Evolutionary conservation across 164 flowering plant species (phyloP).

Genomic region (Tetrastigma voinierianum): DNA sequence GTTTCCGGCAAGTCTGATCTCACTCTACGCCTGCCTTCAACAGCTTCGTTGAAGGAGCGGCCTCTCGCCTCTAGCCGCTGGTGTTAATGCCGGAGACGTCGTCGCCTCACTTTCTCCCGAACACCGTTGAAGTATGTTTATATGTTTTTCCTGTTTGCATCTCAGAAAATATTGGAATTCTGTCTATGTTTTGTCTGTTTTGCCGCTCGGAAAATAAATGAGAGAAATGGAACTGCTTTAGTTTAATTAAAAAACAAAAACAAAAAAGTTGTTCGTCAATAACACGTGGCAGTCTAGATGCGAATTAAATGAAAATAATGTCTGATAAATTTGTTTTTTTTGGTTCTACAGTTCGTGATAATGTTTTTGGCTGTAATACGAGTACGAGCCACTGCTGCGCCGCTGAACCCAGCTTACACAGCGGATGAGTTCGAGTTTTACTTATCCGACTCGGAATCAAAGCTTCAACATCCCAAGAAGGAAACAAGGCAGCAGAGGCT

Average conservation of each 20-base stretch:
- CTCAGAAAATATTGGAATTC: not conserved
- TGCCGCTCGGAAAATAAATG: too few species aligned
- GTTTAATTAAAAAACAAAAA: too few species aligned
- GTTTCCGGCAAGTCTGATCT: constrained; percentile 71
- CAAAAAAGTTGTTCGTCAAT: too few species aligned
- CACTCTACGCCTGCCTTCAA: constrained; percentile 53
- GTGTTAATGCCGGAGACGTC: constrained; percentile 64
- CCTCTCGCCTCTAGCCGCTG: constrained; percentile 52
- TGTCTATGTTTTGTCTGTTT: too few species aligned
- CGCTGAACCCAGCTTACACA: constrained; percentile 88
- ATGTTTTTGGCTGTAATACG: constrained; percentile 88
- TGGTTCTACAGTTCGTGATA: constrained; percentile 59
- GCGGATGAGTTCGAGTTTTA: constrained; percentile 92
- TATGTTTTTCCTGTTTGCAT: not conserved
- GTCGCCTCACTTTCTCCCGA: constrained; percentile 92
- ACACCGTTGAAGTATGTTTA: constrained; percentile 69
- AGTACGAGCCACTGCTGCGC: constrained; percentile 78
- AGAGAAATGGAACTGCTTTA: too few species aligned
- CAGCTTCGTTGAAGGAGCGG: constrained; percentile 63
- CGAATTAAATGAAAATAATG: not conserved
- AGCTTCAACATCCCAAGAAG: constrained; percentile 52
- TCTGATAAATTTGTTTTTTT: not conserved
- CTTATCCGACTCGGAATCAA: constrained; percentile 86
- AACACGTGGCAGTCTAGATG: too few species aligned
- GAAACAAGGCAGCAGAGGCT: constrained; percentile 55